Conservation (phyloP, 1,284 basidiomycete species). For the Malassezia caprae region DNA sequence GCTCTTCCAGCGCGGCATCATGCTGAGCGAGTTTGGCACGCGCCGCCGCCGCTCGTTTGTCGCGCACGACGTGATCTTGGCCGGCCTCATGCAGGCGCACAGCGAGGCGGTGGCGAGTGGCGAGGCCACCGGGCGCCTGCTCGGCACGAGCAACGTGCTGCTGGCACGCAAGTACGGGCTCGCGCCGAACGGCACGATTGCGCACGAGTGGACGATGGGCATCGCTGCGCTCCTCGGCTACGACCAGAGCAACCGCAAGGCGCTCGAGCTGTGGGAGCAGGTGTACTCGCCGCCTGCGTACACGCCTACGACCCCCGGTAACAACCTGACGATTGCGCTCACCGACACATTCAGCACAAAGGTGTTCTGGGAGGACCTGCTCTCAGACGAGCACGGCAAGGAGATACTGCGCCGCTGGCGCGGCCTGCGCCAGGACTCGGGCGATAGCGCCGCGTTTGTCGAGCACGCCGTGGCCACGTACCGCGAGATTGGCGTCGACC, state of each 20-base stretch:
- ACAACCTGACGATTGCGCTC: slow-evolving; percentile 45
- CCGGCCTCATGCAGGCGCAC: slow-evolving; percentile 59
- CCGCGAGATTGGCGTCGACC: slow-evolving; percentile 30
- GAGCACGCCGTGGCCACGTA: slow-evolving; percentile 30
- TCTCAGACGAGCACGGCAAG: slow-evolving; percentile 21
- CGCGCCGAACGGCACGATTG: slow-evolving; percentile 40
- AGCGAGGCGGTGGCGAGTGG: neutral
- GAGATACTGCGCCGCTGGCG: slow-evolving; percentile 40
- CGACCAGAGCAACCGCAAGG: slow-evolving; percentile 27
- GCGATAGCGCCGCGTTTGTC: slow-evolving; percentile 37
- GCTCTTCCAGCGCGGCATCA: slow-evolving; percentile 62
- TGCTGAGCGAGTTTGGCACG: slow-evolving; percentile 87
- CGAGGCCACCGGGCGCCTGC: slow-evolving; percentile 54
- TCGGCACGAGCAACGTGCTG: slow-evolving; percentile 51
- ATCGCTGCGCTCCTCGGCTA: slow-evolving; percentile 40
- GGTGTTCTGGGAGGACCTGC: slow-evolving; percentile 43
- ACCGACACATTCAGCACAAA: slow-evolving; percentile 44
- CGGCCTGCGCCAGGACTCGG: slow-evolving; percentile 41
- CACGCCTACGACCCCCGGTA: slow-evolving; percentile 27
- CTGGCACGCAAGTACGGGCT: slow-evolving; percentile 34
- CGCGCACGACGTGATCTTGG: slow-evolving; percentile 69
- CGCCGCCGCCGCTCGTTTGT: slow-evolving; percentile 70
- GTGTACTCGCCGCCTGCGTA: slow-evolving; percentile 42
- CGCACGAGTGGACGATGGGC: slow-evolving; percentile 48
- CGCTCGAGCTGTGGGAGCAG: slow-evolving; percentile 39